These are phyloP conservation scores for Gilbertella persicaria DNA, from an alignment of 371 early-diverging fungal species.

Conservation along the genomic window DNA sequence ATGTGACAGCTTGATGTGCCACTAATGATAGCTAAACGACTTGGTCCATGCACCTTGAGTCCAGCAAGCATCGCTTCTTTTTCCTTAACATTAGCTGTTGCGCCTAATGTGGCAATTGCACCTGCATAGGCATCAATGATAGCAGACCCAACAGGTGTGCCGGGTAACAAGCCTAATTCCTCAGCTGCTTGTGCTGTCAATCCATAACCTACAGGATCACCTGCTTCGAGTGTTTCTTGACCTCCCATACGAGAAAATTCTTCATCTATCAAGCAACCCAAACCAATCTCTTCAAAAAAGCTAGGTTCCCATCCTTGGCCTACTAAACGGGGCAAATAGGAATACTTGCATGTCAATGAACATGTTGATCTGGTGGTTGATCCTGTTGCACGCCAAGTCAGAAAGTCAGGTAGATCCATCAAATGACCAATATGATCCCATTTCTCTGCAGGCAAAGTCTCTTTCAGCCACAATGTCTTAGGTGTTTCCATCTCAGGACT, in stretches of 20 bases:
- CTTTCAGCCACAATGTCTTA: constrained; percentile 71
- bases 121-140: constrained; percentile 83
- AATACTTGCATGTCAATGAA: constrained; percentile 77
- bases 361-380: constrained; percentile 53
- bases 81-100: constrained; percentile 31
- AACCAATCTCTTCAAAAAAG: constrained; percentile 59
- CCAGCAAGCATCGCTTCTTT: constrained; percentile 17
- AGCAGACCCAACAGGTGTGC: constrained; percentile 65
- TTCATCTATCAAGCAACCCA: constrained; percentile 53
- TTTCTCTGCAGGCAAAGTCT: constrained; percentile 50
- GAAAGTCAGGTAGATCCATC: constrained; percentile 76
- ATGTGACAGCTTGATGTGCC: constrained; percentile 79
- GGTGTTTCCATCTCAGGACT: constrained; percentile 79
- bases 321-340: constrained; percentile 50
- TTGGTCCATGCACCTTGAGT: constrained; percentile 36
- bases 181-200: constrained; percentile 53
- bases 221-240: constrained; percentile 49
- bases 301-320: constrained; percentile 62
- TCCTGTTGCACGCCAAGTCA: constrained; percentile 70
- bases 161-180: constrained; percentile 56
- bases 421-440: constrained; percentile 58
- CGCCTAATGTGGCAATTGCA: constrained; percentile 60
- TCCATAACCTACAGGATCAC: constrained; percentile 58
- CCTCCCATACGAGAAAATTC: constrained; percentile 54
- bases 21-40: constrained; percentile 70